phyloP scores from a whole-genome alignment of 441 rosid genomes.

The Pelargonium australe region DNA sequence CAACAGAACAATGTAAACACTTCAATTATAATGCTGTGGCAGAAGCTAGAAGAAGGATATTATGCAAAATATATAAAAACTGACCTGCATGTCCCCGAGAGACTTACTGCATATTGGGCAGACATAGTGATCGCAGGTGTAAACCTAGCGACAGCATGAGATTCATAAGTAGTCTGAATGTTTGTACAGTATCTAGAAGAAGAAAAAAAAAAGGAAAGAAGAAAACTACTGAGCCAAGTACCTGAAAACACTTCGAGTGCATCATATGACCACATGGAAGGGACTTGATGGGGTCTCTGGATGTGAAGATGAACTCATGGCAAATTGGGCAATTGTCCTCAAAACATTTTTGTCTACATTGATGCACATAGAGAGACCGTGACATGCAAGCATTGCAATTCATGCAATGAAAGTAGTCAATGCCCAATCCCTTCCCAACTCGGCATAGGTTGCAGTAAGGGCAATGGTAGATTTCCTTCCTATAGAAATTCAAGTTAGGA shows the following conservation, averaged over 20 bases:
- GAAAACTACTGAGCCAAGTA: conserved; percentile 23
- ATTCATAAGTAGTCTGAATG: conserved; percentile 14
- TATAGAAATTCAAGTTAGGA: conserved; percentile 15
- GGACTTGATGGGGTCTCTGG: conserved; percentile 54
- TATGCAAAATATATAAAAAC: conserved; percentile 12
- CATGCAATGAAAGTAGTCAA: conserved; percentile 87
- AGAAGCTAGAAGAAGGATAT: neutral
- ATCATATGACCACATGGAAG: conserved; percentile 85
- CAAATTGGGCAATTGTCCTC: conserved; percentile 89
- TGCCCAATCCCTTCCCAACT: conserved; percentile 77
- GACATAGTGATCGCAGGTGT: conserved; percentile 63
- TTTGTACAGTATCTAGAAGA: conserved; percentile 3
- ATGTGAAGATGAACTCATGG: conserved; percentile 71
- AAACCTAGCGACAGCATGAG: conserved; percentile 47
- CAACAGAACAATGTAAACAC: neutral
- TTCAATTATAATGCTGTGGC: neutral
- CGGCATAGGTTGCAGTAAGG: conserved; percentile 86
- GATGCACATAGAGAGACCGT: conserved; percentile 40
- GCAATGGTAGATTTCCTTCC: conserved; percentile 90
- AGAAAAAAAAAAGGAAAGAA: conserved; percentile 6
- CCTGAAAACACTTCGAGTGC: conserved; percentile 89
- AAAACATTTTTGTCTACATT: conserved; percentile 61
- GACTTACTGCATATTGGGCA: conserved; percentile 93
- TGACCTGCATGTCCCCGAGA: conserved; percentile 90
- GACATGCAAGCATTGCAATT: conserved; percentile 90